phyloP scores from a whole-genome alignment of 2,329 filamentous ascomycete genomes.

The Cytospora leucostoma region DNA sequence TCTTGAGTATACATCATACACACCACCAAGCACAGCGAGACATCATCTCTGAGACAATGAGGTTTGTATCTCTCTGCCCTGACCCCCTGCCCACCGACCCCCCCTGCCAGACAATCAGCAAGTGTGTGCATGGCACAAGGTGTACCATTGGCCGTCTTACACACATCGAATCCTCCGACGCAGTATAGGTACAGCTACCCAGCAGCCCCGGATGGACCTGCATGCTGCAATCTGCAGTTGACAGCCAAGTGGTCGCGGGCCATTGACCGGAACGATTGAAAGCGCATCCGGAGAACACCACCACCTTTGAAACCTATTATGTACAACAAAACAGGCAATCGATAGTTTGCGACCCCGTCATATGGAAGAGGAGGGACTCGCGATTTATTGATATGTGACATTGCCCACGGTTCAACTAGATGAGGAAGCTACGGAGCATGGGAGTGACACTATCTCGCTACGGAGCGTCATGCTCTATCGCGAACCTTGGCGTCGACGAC shows the following conservation, averaged over 20 bases:
- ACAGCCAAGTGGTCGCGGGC: slow-evolving; percentile 18
- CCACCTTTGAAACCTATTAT: not conserved
- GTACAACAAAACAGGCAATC: not conserved
- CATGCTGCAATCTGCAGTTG: slow-evolving; percentile 19
- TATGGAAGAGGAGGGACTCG: not conserved
- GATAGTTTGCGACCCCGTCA: not conserved
- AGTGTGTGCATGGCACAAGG: not conserved
- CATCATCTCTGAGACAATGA: not conserved
- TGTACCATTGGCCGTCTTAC: not conserved
- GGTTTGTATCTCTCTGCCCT: not conserved
- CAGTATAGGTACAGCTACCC: not conserved
- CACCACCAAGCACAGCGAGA: not conserved
- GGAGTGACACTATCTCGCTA: slow-evolving; percentile 4
- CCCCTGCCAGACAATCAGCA: not conserved
- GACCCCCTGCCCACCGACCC: not conserved
- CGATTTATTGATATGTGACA: not conserved
- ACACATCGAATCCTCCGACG: not conserved
- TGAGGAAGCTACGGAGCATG: not conserved
- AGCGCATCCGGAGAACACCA: not conserved
- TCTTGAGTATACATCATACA: not conserved
- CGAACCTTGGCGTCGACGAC: slow-evolving; percentile 7
- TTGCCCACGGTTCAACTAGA: not conserved
- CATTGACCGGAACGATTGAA: not conserved
- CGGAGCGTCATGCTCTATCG: slow-evolving; percentile 5
- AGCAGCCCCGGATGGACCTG: slow-evolving; percentile 9